Percentiles rank a stretch among this genome's conserved stretches.
These are phyloP conservation scores for Arthrocladium fulminans DNA, from an alignment of 2,329 filamentous ascomycete species.

Conservation along the genomic window DNA sequence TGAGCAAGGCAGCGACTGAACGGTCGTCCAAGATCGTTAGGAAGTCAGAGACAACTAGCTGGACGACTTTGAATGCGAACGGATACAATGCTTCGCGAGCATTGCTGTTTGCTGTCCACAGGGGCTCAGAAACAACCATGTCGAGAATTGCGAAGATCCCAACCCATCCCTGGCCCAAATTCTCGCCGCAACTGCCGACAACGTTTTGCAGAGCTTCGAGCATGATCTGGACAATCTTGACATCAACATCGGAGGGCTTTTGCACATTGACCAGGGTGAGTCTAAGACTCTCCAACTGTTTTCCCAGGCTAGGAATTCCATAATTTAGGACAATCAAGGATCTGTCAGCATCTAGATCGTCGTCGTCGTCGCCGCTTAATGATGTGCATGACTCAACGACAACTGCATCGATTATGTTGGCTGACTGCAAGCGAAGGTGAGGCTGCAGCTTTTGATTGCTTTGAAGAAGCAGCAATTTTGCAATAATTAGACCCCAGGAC, in stretches of 20 bases:
- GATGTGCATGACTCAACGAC: constrained; percentile 37
- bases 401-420: constrained; percentile 50
- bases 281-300: constrained; percentile 12
- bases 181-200: constrained; percentile 81
- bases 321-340: constrained; percentile 10
- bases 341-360: constrained; percentile 13
- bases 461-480: constrained; percentile 43
- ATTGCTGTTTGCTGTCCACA: neutral
- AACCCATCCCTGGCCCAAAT: constrained; percentile 57
- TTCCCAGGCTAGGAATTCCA: constrained; percentile 14
- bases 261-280: neutral
- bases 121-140: constrained; percentile 57
- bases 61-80: constrained; percentile 78
- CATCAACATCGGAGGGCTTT: constrained; percentile 8
- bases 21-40: constrained; percentile 61
- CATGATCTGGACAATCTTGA: constrained; percentile 5
- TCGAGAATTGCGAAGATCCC: constrained; percentile 76
- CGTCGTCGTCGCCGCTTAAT: constrained; percentile 27
- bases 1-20: constrained; percentile 69
- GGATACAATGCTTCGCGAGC: constrained; percentile 38
- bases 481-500: constrained; percentile 64
- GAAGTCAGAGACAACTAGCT: constrained; percentile 93
- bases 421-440: constrained; percentile 43
- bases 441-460: constrained; percentile 31
- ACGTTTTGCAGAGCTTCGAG: constrained; percentile 73